Evolutionary conservation across 108 stramenopile genomes (phyloP).

Genomic region (Nitzschia sp.): DNA sequence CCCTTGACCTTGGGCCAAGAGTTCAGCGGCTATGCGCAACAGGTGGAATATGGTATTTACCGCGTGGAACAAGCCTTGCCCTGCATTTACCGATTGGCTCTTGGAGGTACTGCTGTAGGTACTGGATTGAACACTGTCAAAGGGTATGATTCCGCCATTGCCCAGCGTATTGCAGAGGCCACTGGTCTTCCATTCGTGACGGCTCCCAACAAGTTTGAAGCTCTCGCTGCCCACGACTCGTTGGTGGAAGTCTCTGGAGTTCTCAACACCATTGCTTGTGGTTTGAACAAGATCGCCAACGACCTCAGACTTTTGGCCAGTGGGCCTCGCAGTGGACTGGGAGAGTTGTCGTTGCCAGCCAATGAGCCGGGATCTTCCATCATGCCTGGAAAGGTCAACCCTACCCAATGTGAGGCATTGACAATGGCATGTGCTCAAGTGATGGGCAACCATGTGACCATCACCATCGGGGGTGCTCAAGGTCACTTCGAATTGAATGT

Average conservation of each 20-base stretch:
- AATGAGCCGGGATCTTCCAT: constrained; percentile 98
- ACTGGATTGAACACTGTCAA: constrained; percentile 89
- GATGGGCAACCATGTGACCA: constrained; percentile 96
- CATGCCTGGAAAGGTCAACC: constrained; percentile 99
- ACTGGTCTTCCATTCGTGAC: constrained; percentile 89
- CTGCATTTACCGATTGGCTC: constrained; percentile 85
- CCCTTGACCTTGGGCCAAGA: constrained; percentile 98
- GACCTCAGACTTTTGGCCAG: constrained; percentile 93
- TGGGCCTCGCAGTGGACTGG: constrained; percentile 95
- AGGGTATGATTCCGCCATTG: constrained; percentile 92
- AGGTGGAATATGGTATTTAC: constrained; percentile 87
- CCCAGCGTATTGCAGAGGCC: constrained; percentile 85
- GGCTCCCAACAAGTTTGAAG: constrained; percentile 97
- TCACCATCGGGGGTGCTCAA: constrained; percentile 92
- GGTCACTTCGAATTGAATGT: constrained; percentile 99
- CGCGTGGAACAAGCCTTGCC: constrained; percentile 73
- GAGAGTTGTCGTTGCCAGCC: constrained; percentile 90
- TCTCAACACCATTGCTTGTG: constrained; percentile 85
- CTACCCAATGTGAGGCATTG: constrained; percentile 97
- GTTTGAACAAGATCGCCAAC: constrained; percentile 96
- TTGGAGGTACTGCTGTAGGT: constrained; percentile 98
- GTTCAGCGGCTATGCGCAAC: constrained; percentile 92
- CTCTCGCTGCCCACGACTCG: constrained; percentile 94
- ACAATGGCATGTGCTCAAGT: constrained; percentile 98
- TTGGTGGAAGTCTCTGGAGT: constrained; percentile 92